Base-by-base conservation (phyloP, 1,139 yeast species). In the Scheffersomyces segobiensis region DNA sequence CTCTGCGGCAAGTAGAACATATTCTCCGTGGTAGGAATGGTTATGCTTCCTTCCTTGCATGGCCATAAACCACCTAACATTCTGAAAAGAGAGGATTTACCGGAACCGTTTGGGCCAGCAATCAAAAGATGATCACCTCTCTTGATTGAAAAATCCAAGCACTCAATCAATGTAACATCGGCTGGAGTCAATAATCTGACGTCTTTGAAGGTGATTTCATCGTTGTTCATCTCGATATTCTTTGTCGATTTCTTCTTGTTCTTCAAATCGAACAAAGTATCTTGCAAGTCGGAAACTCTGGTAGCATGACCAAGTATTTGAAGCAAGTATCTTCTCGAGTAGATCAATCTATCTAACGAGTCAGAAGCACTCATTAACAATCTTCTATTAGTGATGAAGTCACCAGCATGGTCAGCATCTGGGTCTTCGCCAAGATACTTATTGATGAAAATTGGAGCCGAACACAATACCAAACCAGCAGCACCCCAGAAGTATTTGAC, bases 401-500 rank as follows among this genome's bases (percentile, higher is more conserved):
- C 89, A 8, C 91, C 91, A 1, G 93, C 86, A 7, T 85, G 82
- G 57, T 83, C 76, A n/a, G 79, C 74, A 58, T 82, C 87, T 18
- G 83, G 79, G 12, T 77, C 74, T 55, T 78, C 74, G 21, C 83
- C 83, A 58, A 80, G 65, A 63, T 86, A 86, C 59, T 87, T 86
- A 60, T 83, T 82, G 64, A 91, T 86, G 69, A 93, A 93, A 1
- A 93, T 91, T 3, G 98, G 98, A 4, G 95, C 88, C 1, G 97
- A 88, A 76, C 98, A 93, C 56, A 93, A 80, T 0, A 88, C 86
- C 61, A 93, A 82, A 6, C 98, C 98, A 52, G 96, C 91, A 3
- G 97, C 98, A 60, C 98, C 98, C 96, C 98, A 90, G 57, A 93
- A 86, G 73, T 93, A 93, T 72, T 93, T 93, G 60, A 93, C 95